Evolutionary conservation across 441 rosid genomes (phyloP), one percentile per base, ranked within the genome.

Genomic region (Oxalis stricta): DNA sequence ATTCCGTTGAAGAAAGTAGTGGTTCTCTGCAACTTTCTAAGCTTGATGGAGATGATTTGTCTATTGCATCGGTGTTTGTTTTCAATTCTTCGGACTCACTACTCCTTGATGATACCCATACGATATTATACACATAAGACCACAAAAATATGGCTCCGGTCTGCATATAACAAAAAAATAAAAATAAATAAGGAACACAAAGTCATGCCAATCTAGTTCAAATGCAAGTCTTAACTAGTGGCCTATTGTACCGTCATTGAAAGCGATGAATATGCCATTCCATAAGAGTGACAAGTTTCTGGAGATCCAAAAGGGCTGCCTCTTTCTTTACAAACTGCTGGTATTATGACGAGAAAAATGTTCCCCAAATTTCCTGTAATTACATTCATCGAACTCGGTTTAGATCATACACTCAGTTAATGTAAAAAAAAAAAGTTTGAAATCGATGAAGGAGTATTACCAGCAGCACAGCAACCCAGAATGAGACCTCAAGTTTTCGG

Each of bases 171-270:
- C 31, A 18, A 18, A 17, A 16, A 45, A 8, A 10, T 19, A 29
- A 11, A 12, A 46, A 19, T 6, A 14, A 12, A n/a, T n/a, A 32
- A 48, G 28, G 4, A 8, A 24, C 28, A 16, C 35, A 16, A 35
- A 47, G 36, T 31, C 21, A 18, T 6, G 38, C 28, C 4, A 7
- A 43, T 15, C 18, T 12, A 44, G 29, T 12, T 45, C 33, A 7
- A 26, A 7, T 26, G 31, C 3, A 26, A 26, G 10, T n/a, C n/a
- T n/a, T n/a, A n/a, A n/a, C n/a, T n/a, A n/a, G n/a, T n/a, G n/a
- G n/a, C n/a, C n/a, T n/a, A n/a, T n/a, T n/a, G n/a, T 77, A 87
- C 92, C 43, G 94, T 94, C 94, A 84, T 76, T 7, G 97, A 87
- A 22, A 87, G 79, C 18, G 97, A 78, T 44, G 61, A 70, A 50